Evolutionary conservation across 2,329 filamentous ascomycete genomes (phyloP).

Genomic region (Tolypocladium endophyticum): DNA sequence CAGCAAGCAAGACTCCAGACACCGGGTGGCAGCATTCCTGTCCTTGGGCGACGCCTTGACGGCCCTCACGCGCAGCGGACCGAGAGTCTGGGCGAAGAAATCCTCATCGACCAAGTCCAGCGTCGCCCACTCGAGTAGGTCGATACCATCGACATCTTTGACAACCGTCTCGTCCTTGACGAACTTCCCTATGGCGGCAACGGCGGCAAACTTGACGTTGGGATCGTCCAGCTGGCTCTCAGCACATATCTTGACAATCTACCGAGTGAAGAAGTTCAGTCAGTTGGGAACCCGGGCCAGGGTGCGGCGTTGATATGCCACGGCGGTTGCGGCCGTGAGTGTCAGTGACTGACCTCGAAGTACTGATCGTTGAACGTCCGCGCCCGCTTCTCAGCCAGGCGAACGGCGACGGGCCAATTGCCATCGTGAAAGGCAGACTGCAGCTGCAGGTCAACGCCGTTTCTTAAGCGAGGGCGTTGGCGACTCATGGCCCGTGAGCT

Average conservation of each 20-base stretch:
- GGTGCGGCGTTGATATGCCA: not conserved
- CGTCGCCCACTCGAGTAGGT: conserved; percentile 46
- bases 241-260: conserved; percentile 38
- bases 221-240: conserved; percentile 42
- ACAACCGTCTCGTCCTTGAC: conserved; percentile 34
- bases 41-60: conserved; percentile 43
- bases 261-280: not conserved
- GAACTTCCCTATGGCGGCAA: conserved; percentile 33
- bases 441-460: conserved; percentile 42
- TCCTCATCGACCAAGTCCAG: conserved; percentile 24
- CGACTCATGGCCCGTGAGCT: conserved; percentile 19
- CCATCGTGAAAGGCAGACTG: conserved; percentile 43
- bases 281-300: not conserved
- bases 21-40: conserved; percentile 28
- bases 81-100: conserved; percentile 36
- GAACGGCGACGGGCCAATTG: conserved; percentile 41
- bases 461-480: conserved; percentile 29
- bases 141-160: conserved; percentile 39
- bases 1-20: conserved; percentile 41
- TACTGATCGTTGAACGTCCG: conserved; percentile 42
- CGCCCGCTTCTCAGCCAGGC: conserved; percentile 40
- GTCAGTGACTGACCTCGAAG: conserved; percentile 32
- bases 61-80: conserved; percentile 35
- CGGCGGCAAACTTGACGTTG: conserved; percentile 30
- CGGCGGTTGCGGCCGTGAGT: not conserved